Base-by-base conservation (phyloP, 441 rosid species). In the Mallotus repandus region DNA sequence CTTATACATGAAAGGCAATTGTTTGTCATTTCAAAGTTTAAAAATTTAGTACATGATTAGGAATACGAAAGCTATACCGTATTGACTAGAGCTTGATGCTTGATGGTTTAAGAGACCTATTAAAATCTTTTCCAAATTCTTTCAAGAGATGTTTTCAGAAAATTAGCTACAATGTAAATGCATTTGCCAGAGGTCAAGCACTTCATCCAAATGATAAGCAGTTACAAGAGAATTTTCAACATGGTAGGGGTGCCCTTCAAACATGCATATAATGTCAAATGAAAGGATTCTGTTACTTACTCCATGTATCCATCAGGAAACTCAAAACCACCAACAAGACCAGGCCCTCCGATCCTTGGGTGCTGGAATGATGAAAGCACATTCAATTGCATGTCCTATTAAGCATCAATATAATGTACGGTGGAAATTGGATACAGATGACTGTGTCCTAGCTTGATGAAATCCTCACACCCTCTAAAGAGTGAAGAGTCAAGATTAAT, bases 301-400 rank as follows among this genome's bases (percentile, higher is more conserved):
- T 95, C 98, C 2, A 83, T 56, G 74, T 81, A 88, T 80, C 99
- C 99, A 68, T 95, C 89, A 0, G 88, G 83, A 74, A 89, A 91
- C 80, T 87, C 85, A 75, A 74, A 88, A 18, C 78, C 65, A 79
- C 99, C 97, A 72, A 89, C 86, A 75, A 93, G 93, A 54, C 98
- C 98, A 56, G 96, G 92, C 68, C 99, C 97, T 87, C 97, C 99
- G 66, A 91, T 76, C 79, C 90, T 93, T 55, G 95, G 99, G 75
- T 87, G 79, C 99, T 95, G 89, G 69, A 82, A 83, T 52, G 19
- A 71, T 14, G 9, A 54, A 35, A 70, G 41, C 35, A 49, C 15
- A 58, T 19, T 67, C 74, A 78, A 49, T 2, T 48, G 52, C 73
- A 72, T 46, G 53, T 25, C 4, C 25, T 59, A 48, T 50, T 53